phyloP scores from a whole-genome alignment of 148 eudicot genomes.

The Persicaria maculosa region DNA sequence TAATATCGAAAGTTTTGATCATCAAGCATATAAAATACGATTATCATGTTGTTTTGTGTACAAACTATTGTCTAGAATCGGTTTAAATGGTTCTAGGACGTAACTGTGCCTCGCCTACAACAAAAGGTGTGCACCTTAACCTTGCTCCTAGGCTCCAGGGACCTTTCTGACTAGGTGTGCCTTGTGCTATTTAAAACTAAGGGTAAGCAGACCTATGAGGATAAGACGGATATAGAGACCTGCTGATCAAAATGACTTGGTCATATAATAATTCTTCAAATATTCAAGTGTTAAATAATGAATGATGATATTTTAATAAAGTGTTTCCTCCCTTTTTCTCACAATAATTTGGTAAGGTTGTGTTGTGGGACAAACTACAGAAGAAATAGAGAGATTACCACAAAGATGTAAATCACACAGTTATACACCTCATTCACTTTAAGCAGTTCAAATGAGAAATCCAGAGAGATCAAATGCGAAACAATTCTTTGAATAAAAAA shows the following conservation, averaged over 20 bases:
- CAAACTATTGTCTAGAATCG: too few relatives aligned
- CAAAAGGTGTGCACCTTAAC: too few relatives aligned
- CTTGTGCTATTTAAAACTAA: background rate
- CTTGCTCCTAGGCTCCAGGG: too few relatives aligned
- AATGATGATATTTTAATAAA: too few relatives aligned
- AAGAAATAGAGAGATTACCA: background rate
- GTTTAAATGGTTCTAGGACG: too few relatives aligned
- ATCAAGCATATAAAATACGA: too few relatives aligned
- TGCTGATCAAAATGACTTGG: background rate
- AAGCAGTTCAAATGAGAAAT: background rate
- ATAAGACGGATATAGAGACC: background rate
- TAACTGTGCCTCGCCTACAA: too few relatives aligned
- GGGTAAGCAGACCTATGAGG: background rate
- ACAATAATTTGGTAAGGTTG: background rate
- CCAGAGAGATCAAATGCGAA: background rate
- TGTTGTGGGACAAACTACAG: background rate
- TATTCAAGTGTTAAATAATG: too few relatives aligned
- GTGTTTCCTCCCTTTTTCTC: too few relatives aligned
- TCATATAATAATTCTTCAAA: background rate
- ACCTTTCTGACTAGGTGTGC: too few relatives aligned
- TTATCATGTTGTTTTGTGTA: too few relatives aligned
- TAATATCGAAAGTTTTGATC: too few relatives aligned
- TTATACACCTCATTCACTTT: background rate
- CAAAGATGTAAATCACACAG: background rate
- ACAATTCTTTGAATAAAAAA: background rate